Evolutionary conservation across 192 early-diverging fungal genomes (phyloP), one percentile per base, ranked within the genome.

Genomic region (Rhizoclosmatium globosum): DNA sequence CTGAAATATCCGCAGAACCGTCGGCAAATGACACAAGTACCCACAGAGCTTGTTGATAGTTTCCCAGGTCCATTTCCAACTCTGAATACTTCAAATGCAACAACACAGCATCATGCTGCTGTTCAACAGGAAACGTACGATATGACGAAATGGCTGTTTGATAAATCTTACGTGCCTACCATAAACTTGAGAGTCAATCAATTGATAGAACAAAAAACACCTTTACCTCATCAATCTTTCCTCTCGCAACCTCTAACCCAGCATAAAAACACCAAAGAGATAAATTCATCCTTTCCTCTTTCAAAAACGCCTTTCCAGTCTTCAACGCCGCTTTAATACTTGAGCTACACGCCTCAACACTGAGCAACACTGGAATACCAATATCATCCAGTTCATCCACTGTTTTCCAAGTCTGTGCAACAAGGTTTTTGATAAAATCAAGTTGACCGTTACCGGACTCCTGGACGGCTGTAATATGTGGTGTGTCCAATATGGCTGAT

Each of bases 111-210:
- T 78, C 76, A 42, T 48, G 57, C 64, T 78, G 81, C 13, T 80
- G 2, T 58, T 72, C 67, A 3, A 17, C 41, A 11, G 82, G 81
- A 62, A 82, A 82, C 9, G 67, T 74, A 4, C 65, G 73, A 56
- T 84, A 85, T 31, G 82, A 68, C 66, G 42, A 42, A 19, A 87
- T 57, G 6, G 82, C 82, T 19, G 81, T 84, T 69, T 74, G 50
- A 73, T 82, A 85, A 3, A 87, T 81, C 53, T 82, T 87, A 4
- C 79, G 64, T 4, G 86, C 84, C 86, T 87, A 39, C 56, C 3
- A 56, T 71, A 71, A 57, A 13, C 70, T 4, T 19, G 13, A 4
- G 43, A 68, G 43, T 17, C 13, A 17, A 38, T 17, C 38, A 68
- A 47, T 4, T 7, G 0, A 44, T 0, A 39, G 13, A 68, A 3